Percentiles rank a stretch among this genome's conserved stretches.
Conservation (phyloP, 2,329 filamentous ascomycete genomes). For the Myriosclerotinia scirpicola region DNA sequence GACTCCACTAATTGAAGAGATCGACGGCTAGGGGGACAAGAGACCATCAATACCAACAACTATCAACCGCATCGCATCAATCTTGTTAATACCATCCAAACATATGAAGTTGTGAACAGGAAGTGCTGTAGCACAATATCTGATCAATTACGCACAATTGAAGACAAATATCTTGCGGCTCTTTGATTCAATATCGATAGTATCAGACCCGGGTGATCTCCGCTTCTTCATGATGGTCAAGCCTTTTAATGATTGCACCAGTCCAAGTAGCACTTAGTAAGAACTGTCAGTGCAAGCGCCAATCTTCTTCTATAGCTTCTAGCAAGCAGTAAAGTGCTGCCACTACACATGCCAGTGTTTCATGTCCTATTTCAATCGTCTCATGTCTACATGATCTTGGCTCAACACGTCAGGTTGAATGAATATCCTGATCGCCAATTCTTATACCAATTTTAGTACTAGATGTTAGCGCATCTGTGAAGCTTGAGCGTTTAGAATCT, state of each 20-base stretch:
- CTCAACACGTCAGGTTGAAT: conserved; percentile 2
- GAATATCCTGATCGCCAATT: conserved; percentile 1
- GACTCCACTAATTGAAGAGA: background rate
- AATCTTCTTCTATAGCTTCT: background rate
- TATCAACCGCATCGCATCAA: conserved; percentile 1
- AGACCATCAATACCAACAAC: background rate
- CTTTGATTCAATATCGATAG: background rate
- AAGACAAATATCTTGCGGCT: background rate
- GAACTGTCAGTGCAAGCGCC: conserved; percentile 11
- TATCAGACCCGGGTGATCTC: background rate
- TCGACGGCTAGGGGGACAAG: background rate
- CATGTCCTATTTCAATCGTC: conserved; percentile 21
- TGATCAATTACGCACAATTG: background rate
- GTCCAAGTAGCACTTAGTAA: background rate
- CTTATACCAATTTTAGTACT: background rate
- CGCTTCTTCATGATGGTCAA: conserved; percentile 4
- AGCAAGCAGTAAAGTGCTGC: background rate
- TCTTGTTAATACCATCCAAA: background rate
- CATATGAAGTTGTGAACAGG: background rate
- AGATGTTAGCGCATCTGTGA: background rate
- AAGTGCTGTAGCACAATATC: background rate
- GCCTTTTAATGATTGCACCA: background rate
- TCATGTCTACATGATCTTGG: conserved; percentile 2
- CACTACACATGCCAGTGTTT: conserved; percentile 10
- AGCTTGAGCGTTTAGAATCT: conserved; percentile 18